These are phyloP conservation scores for Dillenia suffruticosa DNA, from an alignment of 164 flowering plant genomes.

Conservation along the genomic window DNA sequence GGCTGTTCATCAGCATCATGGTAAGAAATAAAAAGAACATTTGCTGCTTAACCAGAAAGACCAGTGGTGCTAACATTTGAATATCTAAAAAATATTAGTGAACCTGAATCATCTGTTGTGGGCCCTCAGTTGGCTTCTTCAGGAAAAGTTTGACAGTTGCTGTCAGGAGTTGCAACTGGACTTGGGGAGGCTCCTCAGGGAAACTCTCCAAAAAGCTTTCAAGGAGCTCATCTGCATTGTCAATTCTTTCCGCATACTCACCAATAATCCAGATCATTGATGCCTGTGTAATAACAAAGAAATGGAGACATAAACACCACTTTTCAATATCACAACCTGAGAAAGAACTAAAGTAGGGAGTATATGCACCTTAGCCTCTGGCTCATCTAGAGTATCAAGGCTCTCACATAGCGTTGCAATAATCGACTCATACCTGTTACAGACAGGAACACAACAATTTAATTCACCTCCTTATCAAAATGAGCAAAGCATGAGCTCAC, in stretches of 20 bases:
- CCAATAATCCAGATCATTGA: constrained; percentile 99
- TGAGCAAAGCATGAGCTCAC: not conserved
- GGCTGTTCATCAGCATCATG: not conserved
- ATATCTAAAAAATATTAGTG: too few relatives aligned
- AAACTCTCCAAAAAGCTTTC: constrained; percentile 96
- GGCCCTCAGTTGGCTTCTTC: constrained; percentile 99
- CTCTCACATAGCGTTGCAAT: constrained; percentile 99
- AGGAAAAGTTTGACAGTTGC: constrained; percentile 96
- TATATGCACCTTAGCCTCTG: constrained; percentile 92
- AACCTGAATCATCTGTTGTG: constrained; percentile 99
- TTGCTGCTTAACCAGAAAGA: too few relatives aligned
- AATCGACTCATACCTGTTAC: constrained; percentile 89
- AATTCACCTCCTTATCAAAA: not conserved
- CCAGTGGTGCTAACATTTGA: too few relatives aligned
- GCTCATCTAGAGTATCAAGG: constrained; percentile 95
- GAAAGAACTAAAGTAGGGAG: not conserved
- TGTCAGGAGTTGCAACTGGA: constrained; percentile 91
- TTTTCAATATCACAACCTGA: not conserved
- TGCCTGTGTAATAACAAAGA: constrained; percentile 45
- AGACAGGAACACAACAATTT: constrained; percentile 5
- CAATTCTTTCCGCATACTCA: constrained; percentile 99
- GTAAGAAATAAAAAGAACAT: not conserved
- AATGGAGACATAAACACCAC: not conserved
- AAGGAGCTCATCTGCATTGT: constrained; percentile 99
- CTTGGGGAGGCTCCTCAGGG: constrained; percentile 96